phyloP scores from a whole-genome alignment of 1,139 yeast genomes.

The Kodamaea sp. region DNA sequence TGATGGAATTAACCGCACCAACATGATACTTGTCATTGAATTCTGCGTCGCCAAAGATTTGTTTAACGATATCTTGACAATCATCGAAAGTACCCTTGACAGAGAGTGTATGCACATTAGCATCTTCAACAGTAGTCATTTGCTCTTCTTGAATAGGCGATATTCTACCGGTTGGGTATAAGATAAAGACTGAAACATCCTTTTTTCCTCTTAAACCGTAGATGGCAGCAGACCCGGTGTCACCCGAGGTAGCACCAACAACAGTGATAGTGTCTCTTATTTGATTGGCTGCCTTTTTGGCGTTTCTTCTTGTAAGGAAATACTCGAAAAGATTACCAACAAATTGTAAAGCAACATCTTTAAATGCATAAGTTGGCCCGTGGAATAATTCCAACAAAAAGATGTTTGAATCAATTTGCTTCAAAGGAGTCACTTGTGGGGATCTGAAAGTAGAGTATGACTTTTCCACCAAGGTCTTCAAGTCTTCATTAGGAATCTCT shows the following conservation, averaged over 20 bases:
- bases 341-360: constrained; percentile 96
- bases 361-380: constrained; percentile 98
- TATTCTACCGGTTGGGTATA: constrained; percentile 96
- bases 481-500: constrained; percentile 72
- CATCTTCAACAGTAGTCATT: constrained; percentile 96
- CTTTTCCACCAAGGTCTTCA: constrained; percentile 55
- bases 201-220: constrained; percentile 95
- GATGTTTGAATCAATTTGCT: constrained; percentile 53
- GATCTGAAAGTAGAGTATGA: constrained; percentile 90
- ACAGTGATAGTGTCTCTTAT: constrained; percentile 83
- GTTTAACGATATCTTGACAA: constrained; percentile 95
- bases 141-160: constrained; percentile 98
- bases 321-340: constrained; percentile 95
- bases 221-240: constrained; percentile 98
- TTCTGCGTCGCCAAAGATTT: constrained; percentile 82
- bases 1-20: constrained; percentile 96
- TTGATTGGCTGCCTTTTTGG: constrained; percentile 51
- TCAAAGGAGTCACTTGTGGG: constrained; percentile 81
- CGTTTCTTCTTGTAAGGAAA: constrained; percentile 76
- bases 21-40: constrained; percentile 88
- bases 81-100: constrained; percentile 97
- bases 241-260: constrained; percentile 99
- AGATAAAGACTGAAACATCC: constrained; percentile 91
- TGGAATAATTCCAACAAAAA: constrained; percentile 90
- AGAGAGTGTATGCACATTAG: constrained; percentile 89